Percentiles rank a stretch among this genome's conserved stretches.
Evolutionary conservation across 805 yeast species (phyloP).

Genomic region (Candida ponderosae): DNA sequence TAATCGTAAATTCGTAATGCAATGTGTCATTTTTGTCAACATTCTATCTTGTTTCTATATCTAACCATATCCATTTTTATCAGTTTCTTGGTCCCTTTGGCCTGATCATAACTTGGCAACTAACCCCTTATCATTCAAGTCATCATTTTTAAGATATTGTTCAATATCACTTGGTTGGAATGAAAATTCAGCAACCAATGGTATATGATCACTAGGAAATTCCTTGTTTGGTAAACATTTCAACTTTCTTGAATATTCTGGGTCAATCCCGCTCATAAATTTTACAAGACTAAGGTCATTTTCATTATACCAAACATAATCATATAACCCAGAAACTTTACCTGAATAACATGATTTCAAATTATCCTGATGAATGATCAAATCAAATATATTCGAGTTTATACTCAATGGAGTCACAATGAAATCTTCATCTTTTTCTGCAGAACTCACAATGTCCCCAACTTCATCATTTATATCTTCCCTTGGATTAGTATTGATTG

Average conservation of each 20-base stretch:
- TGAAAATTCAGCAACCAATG: conserved; percentile 74
- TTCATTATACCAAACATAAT: conserved; percentile 48
- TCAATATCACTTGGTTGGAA: conserved; percentile 29
- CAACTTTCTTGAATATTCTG: conserved; percentile 21
- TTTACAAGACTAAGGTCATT: conserved; percentile 30
- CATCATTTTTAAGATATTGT: too few relatives aligned
- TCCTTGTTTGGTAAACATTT: conserved; percentile 46
- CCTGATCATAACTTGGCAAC: too few relatives aligned
- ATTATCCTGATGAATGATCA: conserved; percentile 11
- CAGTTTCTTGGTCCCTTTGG: too few relatives aligned
- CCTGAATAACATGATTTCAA: conserved; percentile 39
- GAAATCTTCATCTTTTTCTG: conserved; percentile 19
- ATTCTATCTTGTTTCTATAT: too few relatives aligned
- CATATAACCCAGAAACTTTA: conserved; percentile 43
- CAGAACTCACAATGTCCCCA: neutral
- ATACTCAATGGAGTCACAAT: conserved; percentile 22
- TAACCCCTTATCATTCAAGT: too few relatives aligned
- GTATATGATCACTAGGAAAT: conserved; percentile 90
- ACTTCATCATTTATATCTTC: too few relatives aligned
- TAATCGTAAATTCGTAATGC: too few relatives aligned
- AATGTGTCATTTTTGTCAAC: too few relatives aligned
- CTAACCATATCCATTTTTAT: too few relatives aligned
- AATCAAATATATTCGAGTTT: conserved; percentile 21
- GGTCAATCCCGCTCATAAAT: conserved; percentile 45
- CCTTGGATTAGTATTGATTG: too few relatives aligned